Evolutionary conservation across 495 filamentous ascomycete species (phyloP), one percentile per base, ranked within the genome.

Genomic region (Lentithecium fluviatile): DNA sequence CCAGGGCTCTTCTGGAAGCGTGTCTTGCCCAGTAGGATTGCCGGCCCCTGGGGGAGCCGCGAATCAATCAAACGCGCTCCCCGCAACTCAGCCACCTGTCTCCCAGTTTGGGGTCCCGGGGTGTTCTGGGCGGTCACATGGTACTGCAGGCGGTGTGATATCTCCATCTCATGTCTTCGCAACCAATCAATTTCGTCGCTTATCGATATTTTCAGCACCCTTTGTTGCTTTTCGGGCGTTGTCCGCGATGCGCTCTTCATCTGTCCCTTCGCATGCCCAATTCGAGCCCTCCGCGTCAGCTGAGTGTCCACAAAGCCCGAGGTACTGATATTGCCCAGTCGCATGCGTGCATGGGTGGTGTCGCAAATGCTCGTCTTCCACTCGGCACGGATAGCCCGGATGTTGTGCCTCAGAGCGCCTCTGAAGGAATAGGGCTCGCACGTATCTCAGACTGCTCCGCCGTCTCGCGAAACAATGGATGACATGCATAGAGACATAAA

Each of bases 381-480:
- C 23, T 21, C 12, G 19, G n/a, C 45, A 37, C 20, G 56, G 56
- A 32, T 45, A 12, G 37, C 38, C 37, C 37, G 42, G 49, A 45
- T 21, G 38, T 17, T 40, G 56, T 57, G 36, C 32, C 26, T 48
- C 61, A 42, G 4, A 24, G 45, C 26, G n/a, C 38, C 45, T 55
- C 62, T 10, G 10, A 32, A 32, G 29, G 29, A 32, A 58, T 36
- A 59, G 50, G 24, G 23, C 60, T 45, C 55, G 51, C 62, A 59
- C 45, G 51, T 43, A 54, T 60, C 62, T 32, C 40, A 47, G 32
- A 20, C 21, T 56, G 62, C 29, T 60, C 62, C 56, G 50, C 50
- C 45, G 26, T 48, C 48, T 52, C 25, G 62, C 49, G 50, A 65
- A 43, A 54, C 55, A 54, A 49, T 45, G 46, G 49, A 65, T 65